Conservation (phyloP, 139 green algal species). For the Volvox africanus region DNA sequence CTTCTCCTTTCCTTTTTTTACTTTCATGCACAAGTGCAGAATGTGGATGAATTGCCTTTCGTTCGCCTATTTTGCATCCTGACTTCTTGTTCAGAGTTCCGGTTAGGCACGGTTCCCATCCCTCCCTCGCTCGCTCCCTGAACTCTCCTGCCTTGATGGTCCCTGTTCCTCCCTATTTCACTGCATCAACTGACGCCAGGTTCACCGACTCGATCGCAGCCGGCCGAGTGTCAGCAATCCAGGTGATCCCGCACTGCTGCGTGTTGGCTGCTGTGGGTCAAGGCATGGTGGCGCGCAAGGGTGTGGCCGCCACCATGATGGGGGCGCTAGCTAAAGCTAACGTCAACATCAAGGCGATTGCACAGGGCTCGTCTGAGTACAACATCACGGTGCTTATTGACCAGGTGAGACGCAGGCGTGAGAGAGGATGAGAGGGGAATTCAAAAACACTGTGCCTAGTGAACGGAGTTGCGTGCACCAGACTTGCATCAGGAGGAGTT, state of each 20-base stretch:
- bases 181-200: conserved; percentile 35
- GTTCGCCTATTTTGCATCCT: too few relatives aligned
- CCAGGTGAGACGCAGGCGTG: conserved; percentile 54
- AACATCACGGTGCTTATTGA: conserved; percentile 98
- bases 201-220: conserved; percentile 82
- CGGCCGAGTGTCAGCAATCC: conserved; percentile 82
- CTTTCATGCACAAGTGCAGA: too few relatives aligned
- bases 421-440: not conserved
- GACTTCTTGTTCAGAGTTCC: too few relatives aligned
- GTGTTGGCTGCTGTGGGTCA: conserved; percentile 96
- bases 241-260: conserved; percentile 86
- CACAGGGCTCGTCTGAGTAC: conserved; percentile 96
- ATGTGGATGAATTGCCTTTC: too few relatives aligned
- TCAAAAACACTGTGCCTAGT: too few relatives aligned
- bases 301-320: conserved; percentile 94
- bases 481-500: too few relatives aligned
- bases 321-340: conserved; percentile 93
- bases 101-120: too few relatives aligned
- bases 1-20: too few relatives aligned
- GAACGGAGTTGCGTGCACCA: too few relatives aligned
- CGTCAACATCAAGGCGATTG: conserved; percentile 94
- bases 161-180: too few relatives aligned
- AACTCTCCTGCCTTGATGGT: too few relatives aligned
- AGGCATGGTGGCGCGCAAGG: conserved; percentile 89
- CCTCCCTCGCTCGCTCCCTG: too few relatives aligned